phyloP scores from a whole-genome alignment of 108 stramenopile species.

The Skeletonema costatum region DNA sequence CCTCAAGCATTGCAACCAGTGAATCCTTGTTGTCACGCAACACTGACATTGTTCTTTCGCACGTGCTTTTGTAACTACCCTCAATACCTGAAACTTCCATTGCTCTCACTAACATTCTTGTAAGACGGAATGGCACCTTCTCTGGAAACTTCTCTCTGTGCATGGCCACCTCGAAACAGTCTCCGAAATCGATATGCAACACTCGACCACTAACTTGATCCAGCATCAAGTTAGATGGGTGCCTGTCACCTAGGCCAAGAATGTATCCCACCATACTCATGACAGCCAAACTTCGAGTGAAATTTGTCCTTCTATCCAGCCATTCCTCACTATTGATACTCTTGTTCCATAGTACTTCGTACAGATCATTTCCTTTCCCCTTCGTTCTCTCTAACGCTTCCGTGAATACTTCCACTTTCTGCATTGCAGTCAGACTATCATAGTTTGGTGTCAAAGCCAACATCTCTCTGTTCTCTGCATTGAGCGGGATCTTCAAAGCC shows the following conservation, averaged over 20 bases:
- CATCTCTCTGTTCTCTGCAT: slow-evolving; percentile 97
- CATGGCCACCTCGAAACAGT: slow-evolving; percentile 99
- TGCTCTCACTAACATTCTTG: slow-evolving; percentile 98
- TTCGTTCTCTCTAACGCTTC: slow-evolving; percentile 85
- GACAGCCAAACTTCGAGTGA: slow-evolving; percentile 96
- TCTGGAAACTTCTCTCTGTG: slow-evolving; percentile 98
- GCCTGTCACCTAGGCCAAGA: slow-evolving; percentile 91
- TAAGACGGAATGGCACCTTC: slow-evolving; percentile 98
- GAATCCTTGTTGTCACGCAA: slow-evolving; percentile 95
- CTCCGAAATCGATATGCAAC: slow-evolving; percentile 95
- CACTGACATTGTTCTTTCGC: slow-evolving; percentile 96
- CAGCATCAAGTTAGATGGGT: slow-evolving; percentile 93
- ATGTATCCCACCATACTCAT: slow-evolving; percentile 99
- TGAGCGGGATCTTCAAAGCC: slow-evolving; percentile 85
- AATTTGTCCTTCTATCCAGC: slow-evolving; percentile 96
- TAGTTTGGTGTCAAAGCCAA: slow-evolving; percentile 88
- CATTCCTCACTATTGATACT: slow-evolving; percentile 95
- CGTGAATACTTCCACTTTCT: slow-evolving; percentile 98
- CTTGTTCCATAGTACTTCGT: slow-evolving; percentile 97
- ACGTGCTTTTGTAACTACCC: slow-evolving; percentile 96
- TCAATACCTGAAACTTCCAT: slow-evolving; percentile 99
- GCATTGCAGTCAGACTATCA: slow-evolving; percentile 93
- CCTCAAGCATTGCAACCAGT: slow-evolving; percentile 98
- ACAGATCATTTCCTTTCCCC: slow-evolving; percentile 92
- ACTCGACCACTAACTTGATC: slow-evolving; percentile 94